Evolutionary conservation across 306 rosid genomes (phyloP), one percentile per base, ranked within the genome.

Genomic region (Alnus rubra): DNA sequence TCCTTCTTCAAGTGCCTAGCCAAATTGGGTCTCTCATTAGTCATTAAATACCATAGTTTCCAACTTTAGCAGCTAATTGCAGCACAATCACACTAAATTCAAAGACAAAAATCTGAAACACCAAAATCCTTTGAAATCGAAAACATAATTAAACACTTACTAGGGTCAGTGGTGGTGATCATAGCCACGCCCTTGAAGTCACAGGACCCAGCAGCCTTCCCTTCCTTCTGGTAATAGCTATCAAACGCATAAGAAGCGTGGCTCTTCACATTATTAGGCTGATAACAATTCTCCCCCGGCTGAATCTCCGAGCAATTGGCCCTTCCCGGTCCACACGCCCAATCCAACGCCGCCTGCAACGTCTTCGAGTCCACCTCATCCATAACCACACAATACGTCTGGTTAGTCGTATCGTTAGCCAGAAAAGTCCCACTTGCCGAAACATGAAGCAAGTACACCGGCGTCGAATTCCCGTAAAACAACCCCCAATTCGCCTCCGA

Each of bases 191-290:
- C 97, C 72, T 90, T 89, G 92, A 94, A 94, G 75, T 94, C 96
- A 77, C 97, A 94, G 74, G 98, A 86, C 30, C 91, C 94, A 54
- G 96, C 47, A 78, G 81, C 70, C 82, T 53, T 92, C 12, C 90
- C 92, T 63, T 85, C 81, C 23, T 64, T 85, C 89, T 92, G 97
- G 85, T 88, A 92, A 89, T 94, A 94, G 83, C 94, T 92, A 90
- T 94, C 92, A 82, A 94, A 94, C 9, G 97, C 98, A 84, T 86
- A 94, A 48, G 97, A 86, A 60, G 98, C 97, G 79, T 94, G 98
- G 52, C 67, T 92, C 80, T 83, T 90, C 59, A 94, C 97, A 82
- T 89, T 90, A 55, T 94, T 94, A 18, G 93, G 97, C 79, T 80
- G 80, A 68, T 85, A 94, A 70, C 98, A 94, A 75, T 11, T 79